These are phyloP conservation scores for Fusarium agapanthi DNA, from an alignment of 2,329 filamentous ascomycete species.

Conservation along the genomic window DNA sequence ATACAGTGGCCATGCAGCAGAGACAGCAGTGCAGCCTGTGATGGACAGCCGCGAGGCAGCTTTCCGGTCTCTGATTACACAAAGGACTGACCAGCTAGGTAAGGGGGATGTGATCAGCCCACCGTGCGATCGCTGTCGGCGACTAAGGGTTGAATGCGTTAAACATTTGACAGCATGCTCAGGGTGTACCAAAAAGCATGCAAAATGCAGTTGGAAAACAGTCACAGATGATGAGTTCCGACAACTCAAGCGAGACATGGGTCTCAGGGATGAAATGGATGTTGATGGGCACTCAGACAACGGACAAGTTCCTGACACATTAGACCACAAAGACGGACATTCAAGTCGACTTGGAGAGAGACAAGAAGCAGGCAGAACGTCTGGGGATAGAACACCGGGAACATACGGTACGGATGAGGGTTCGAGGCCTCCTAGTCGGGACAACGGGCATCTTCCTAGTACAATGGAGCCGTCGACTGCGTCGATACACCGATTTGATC, in stretches of 20 bases:
- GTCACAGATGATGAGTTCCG: constrained; percentile 75
- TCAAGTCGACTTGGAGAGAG: constrained; percentile 18
- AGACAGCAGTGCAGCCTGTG: constrained; percentile 35
- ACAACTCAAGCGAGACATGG: constrained; percentile 43
- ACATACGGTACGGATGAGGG: constrained; percentile 28
- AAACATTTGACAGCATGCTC: constrained; percentile 88
- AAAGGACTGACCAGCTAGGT: constrained; percentile 77
- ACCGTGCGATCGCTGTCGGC: constrained; percentile 83
- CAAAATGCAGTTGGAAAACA: constrained; percentile 85
- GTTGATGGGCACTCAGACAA: constrained; percentile 28
- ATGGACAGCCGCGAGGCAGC: constrained; percentile 44
- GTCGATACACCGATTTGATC: constrained; percentile 34
- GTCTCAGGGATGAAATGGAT: constrained; percentile 26
- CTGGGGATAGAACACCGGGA: constrained; percentile 34
- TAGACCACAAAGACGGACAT: constrained; percentile 23
- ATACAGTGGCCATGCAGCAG: constrained; percentile 36
- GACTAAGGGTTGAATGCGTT: constrained; percentile 81
- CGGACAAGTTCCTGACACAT: constrained; percentile 16
- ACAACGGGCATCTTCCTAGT: constrained; percentile 26
- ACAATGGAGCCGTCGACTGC: constrained; percentile 35
- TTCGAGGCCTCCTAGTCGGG: constrained; percentile 35
- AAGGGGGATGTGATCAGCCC: constrained; percentile 81
- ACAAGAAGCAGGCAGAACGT: constrained; percentile 22
- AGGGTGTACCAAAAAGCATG: constrained; percentile 90
- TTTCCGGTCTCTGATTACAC: constrained; percentile 68